A percentile compares a stretch with the other conserved stretches of the same genome.
phyloP scores from a whole-genome alignment of 2,329 filamentous ascomycete genomes.

The Fusarium tanahbumbuense region DNA sequence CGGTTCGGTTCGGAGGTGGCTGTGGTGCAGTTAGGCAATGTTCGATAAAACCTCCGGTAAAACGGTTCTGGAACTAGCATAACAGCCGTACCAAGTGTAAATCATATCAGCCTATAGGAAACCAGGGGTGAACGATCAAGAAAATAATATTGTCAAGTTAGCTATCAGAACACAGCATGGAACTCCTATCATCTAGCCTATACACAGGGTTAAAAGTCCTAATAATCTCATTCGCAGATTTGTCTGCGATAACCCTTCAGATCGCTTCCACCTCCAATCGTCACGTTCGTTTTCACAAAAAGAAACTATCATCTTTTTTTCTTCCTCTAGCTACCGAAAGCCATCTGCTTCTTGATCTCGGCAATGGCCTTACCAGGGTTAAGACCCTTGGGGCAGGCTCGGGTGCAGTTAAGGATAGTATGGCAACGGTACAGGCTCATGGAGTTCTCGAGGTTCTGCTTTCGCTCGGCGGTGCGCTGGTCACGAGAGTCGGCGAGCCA shows the following conservation, averaged over 20 bases:
- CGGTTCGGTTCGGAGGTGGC: neutral
- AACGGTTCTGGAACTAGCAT: neutral
- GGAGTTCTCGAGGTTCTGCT: constrained; percentile 93
- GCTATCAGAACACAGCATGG: constrained; percentile 45
- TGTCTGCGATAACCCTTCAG: constrained; percentile 39
- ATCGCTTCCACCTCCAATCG: constrained; percentile 31
- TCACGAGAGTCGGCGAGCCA: constrained; percentile 97
- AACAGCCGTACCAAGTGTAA: neutral
- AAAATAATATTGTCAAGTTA: constrained; percentile 45
- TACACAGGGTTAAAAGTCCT: constrained; percentile 46
- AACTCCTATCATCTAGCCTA: constrained; percentile 47
- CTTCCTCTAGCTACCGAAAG: constrained; percentile 57
- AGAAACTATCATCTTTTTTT: constrained; percentile 18
- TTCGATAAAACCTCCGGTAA: neutral
- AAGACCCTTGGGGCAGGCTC: constrained; percentile 97
- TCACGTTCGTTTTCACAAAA: constrained; percentile 28
- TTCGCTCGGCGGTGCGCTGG: constrained; percentile 87
- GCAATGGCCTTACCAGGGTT: constrained; percentile 96
- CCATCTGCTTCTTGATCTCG: constrained; percentile 98
- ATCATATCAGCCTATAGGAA: neutral
- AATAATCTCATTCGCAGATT: constrained; percentile 42
- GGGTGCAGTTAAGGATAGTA: constrained; percentile 98
- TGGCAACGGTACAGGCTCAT: constrained; percentile 99
- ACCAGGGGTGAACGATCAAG: constrained; percentile 36
- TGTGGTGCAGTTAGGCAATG: neutral